phyloP scores from a whole-genome alignment of 768 basidiomycete species.

The Lactarius sp. region DNA sequence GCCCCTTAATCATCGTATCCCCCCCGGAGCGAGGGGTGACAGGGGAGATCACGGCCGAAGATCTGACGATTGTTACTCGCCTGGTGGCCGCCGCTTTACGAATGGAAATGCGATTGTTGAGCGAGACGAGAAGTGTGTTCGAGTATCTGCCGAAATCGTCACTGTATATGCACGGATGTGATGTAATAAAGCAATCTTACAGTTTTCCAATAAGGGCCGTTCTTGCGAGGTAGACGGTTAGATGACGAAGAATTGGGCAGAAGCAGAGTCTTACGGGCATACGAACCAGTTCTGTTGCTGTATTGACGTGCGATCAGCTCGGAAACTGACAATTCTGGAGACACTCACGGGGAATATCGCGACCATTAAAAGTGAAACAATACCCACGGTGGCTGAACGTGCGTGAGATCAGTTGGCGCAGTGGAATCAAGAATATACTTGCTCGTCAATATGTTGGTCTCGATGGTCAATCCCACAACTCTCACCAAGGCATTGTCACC shows the following conservation, averaged over 20 bases:
- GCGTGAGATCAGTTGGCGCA: not conserved
- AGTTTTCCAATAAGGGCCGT: conserved; percentile 10
- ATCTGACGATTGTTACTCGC: no score
- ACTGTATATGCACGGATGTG: not conserved
- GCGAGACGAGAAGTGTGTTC: conserved; percentile 11
- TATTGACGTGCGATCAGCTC: not conserved
- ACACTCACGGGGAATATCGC: not conserved
- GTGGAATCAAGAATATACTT: not conserved
- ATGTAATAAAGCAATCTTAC: not conserved
- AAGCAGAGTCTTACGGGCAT: conserved; percentile 6
- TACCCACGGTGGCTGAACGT: not conserved
- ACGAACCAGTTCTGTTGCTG: conserved; percentile 14
- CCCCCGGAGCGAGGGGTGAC: no score
- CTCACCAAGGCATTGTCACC: not conserved
- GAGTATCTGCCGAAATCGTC: conserved; percentile 5
- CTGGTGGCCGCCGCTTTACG: not conserved
- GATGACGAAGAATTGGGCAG: not conserved
- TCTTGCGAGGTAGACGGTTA: not conserved
- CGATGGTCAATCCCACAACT: conserved; percentile 13
- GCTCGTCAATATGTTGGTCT: conserved; percentile 12
- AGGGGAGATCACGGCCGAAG: not conserved
- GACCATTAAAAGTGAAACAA: not conserved
- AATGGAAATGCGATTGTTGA: conserved; percentile 16
- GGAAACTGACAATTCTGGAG: no score
- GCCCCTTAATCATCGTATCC: not conserved